Evolutionary conservation across 1,139 yeast genomes (phyloP).

Genomic region (Wickerhamiella infanticola): DNA sequence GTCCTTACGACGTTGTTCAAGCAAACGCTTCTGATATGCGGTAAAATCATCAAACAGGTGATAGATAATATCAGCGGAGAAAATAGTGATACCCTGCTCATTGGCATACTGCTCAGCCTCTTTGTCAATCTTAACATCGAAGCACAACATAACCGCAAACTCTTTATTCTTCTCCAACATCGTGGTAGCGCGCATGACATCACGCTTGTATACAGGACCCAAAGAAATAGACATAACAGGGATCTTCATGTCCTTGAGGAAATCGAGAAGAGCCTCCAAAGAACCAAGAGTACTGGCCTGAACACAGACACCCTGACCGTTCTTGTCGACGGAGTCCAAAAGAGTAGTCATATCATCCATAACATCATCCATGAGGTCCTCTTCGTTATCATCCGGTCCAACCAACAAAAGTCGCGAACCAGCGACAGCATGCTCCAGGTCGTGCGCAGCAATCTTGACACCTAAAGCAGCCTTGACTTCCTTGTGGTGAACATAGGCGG

Average conservation of each 20-base stretch:
- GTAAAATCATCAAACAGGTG: slow-evolving; percentile 92
- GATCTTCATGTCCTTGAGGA: slow-evolving; percentile 95
- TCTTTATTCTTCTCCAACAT: slow-evolving; percentile 97
- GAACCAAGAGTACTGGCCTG: slow-evolving; percentile 98
- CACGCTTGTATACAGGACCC: slow-evolving; percentile 96
- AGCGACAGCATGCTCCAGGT: slow-evolving; percentile 95
- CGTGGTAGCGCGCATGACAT: slow-evolving; percentile 91
- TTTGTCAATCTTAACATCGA: slow-evolving; percentile 88
- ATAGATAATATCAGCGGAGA: slow-evolving; percentile 91
- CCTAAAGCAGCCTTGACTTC: slow-evolving; percentile 98
- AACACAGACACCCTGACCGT: slow-evolving; percentile 94
- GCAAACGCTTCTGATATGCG: slow-evolving; percentile 72
- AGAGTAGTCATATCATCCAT: slow-evolving; percentile 97
- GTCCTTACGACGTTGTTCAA: slow-evolving; percentile 83
- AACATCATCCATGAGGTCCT: slow-evolving; percentile 92
- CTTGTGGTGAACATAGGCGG: slow-evolving; percentile 88
- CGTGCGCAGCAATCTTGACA: slow-evolving; percentile 96
- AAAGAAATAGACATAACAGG: slow-evolving; percentile 97
- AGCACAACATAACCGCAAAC: slow-evolving; percentile 91
- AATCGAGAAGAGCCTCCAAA: slow-evolving; percentile 87
- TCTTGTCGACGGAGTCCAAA: slow-evolving; percentile 82
- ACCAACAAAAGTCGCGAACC: slow-evolving; percentile 93
- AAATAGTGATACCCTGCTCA: slow-evolving; percentile 80
- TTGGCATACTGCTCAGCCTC: slow-evolving; percentile 97
- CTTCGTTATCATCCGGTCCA: slow-evolving; percentile 96